A percentile compares a stretch with the other conserved stretches of the same genome.
These are phyloP conservation scores for Nyctanthes arbortristis DNA, from an alignment of 257 asterid genomes.

Conservation along the genomic window DNA sequence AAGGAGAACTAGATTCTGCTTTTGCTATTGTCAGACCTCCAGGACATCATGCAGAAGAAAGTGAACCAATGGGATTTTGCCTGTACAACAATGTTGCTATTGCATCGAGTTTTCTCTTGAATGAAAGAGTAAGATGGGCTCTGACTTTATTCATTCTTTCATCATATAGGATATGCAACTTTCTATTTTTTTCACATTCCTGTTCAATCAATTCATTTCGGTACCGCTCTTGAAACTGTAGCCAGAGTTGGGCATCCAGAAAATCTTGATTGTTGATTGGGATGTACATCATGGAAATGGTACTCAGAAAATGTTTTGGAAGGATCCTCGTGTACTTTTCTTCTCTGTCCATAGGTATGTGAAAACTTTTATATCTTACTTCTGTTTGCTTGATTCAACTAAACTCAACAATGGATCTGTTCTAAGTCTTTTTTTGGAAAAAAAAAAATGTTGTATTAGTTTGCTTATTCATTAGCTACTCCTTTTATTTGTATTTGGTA, in stretches of 20 bases:
- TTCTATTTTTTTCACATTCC: background rate
- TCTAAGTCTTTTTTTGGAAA: background rate
- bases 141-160: conserved; percentile 17
- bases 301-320: conserved; percentile 88
- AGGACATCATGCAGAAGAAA: conserved; percentile 94
- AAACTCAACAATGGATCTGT: background rate
- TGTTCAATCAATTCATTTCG: conserved; percentile 19
- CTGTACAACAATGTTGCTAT: conserved; percentile 84
- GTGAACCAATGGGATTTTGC: conserved; percentile 96
- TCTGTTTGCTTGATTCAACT: background rate
- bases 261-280: conserved; percentile 93
- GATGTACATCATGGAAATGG: conserved; percentile 99
- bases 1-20: conserved; percentile 78
- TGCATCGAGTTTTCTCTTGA: conserved; percentile 74
- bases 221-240: conserved; percentile 28
- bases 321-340: conserved; percentile 86
- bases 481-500: background rate
- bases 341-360: conserved; percentile 96
- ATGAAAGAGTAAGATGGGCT: conserved; percentile 68
- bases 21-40: conserved; percentile 98
- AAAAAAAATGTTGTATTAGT: background rate
- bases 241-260: conserved; percentile 76
- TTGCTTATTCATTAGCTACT: background rate
- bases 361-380: background rate
- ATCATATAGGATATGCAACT: conserved; percentile 6